Conservation (phyloP, 176 grass and related monocot genomes). For the Oryza nivara region DNA sequence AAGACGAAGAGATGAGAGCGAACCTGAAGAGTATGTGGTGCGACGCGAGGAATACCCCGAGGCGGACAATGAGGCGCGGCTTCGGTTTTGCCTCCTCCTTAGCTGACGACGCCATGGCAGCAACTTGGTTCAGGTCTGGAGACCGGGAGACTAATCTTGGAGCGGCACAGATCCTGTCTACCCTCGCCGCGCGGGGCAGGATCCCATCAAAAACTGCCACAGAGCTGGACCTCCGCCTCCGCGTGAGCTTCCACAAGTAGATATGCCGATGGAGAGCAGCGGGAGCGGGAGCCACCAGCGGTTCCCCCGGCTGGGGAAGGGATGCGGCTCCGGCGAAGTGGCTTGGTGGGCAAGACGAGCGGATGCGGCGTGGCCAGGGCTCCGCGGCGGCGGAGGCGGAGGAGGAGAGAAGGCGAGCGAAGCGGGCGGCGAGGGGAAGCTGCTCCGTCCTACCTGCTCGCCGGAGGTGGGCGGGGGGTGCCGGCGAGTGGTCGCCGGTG, state of each 20-base stretch:
- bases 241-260: neutral
- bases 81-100: slow-evolving; percentile 37
- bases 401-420: neutral
- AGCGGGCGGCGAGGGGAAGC: neutral
- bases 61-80: slow-evolving; percentile 86
- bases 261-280: neutral
- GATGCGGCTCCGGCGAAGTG: neutral
- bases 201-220: slow-evolving; percentile 10
- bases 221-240: neutral
- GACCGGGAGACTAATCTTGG: neutral
- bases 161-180: slow-evolving; percentile 9
- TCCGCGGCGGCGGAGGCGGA: neutral
- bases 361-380: neutral
- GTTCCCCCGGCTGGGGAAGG: neutral
- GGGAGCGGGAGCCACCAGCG: neutral
- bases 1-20: slow-evolving; percentile 14
- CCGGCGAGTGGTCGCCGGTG: neutral
- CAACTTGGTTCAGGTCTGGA: neutral
- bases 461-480: neutral
- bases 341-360: neutral
- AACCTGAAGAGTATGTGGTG: slow-evolving; percentile 86
- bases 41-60: slow-evolving; percentile 76
- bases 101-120: slow-evolving; percentile 32
- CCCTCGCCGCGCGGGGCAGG: slow-evolving; percentile 2
- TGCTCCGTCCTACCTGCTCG: neutral